A percentile compares a stretch with the other conserved stretches of the same genome.
phyloP scores from a whole-genome alignment of 2,329 filamentous ascomycete genomes.

The Emmonsiellopsis sp. region DNA sequence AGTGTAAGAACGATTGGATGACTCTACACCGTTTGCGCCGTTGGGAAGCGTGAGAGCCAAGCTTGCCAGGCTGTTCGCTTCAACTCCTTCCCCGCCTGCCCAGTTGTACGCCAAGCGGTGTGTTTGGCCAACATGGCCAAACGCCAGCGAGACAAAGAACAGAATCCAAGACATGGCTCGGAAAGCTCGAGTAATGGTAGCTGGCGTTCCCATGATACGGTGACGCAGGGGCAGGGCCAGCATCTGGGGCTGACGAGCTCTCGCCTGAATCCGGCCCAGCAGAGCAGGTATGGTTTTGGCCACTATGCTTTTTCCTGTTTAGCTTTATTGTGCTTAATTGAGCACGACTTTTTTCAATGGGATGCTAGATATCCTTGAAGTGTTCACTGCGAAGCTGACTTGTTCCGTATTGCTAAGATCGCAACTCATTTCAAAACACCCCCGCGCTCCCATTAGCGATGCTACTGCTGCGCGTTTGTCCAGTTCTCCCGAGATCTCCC shows the following conservation, averaged over 20 bases:
- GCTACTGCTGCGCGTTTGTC: not conserved
- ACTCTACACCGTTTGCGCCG: too few relatives aligned
- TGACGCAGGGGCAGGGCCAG: conserved; percentile 19
- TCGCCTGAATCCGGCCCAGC: not conserved
- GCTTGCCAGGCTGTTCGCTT: too few relatives aligned
- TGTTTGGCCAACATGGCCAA: not conserved
- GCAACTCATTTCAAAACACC: not conserved
- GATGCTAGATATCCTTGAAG: not conserved
- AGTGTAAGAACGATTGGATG: too few relatives aligned
- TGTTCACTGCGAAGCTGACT: not conserved
- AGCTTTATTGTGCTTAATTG: too few relatives aligned
- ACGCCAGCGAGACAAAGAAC: conserved; percentile 21
- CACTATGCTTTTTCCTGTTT: not conserved
- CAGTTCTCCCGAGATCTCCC: conserved; percentile 1
- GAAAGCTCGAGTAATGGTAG: conserved; percentile 31
- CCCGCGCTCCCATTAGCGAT: not conserved
- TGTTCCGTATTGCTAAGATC: not conserved
- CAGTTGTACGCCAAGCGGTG: too few relatives aligned
- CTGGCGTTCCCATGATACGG: conserved; percentile 32
- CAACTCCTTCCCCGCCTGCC: too few relatives aligned
- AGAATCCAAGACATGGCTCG: conserved; percentile 31
- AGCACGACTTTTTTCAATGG: not conserved
- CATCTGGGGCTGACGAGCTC: not conserved
- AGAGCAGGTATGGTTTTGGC: not conserved
- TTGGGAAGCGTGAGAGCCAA: too few relatives aligned